These are phyloP conservation scores for Emmonsia crescens DNA, from an alignment of 2,329 filamentous ascomycete species.

Conservation along the genomic window DNA sequence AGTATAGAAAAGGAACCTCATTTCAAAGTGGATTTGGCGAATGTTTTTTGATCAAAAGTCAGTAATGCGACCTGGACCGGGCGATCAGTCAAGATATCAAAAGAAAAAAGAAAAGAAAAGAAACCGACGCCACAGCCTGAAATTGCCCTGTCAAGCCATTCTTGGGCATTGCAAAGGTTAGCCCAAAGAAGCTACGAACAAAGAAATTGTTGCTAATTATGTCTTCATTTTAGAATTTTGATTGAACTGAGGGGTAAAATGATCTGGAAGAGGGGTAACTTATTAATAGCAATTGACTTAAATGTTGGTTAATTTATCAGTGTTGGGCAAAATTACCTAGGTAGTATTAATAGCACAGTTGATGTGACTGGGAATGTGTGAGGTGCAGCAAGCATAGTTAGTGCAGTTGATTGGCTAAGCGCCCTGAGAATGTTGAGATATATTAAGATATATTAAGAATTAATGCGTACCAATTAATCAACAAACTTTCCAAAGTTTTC, in stretches of 20 bases:
- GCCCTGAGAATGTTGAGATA: neutral
- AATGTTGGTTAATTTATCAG: neutral
- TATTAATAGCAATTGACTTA: slow-evolving; percentile 1
- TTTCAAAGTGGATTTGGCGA: no score
- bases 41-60: neutral
- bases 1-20: no score
- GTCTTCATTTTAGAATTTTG: neutral
- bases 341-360: neutral
- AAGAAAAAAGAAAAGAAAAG: neutral
- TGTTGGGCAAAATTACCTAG: neutral
- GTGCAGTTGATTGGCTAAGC: neutral
- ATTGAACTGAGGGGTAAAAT: neutral
- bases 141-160: no score
- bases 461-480: slow-evolving; percentile 2
- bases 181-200: no score
- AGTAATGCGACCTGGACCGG: neutral
- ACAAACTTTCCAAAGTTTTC: neutral
- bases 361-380: neutral
- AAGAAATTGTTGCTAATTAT: slow-evolving; percentile 5
- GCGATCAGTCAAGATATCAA: neutral
- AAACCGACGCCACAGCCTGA: no score
- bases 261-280: neutral
- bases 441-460: neutral
- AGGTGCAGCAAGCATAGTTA: neutral
- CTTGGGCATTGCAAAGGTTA: no score